Evolutionary conservation across 345 rosid species (phyloP), one percentile per base, ranked within the genome.

Genomic region (Linum lewisii): DNA sequence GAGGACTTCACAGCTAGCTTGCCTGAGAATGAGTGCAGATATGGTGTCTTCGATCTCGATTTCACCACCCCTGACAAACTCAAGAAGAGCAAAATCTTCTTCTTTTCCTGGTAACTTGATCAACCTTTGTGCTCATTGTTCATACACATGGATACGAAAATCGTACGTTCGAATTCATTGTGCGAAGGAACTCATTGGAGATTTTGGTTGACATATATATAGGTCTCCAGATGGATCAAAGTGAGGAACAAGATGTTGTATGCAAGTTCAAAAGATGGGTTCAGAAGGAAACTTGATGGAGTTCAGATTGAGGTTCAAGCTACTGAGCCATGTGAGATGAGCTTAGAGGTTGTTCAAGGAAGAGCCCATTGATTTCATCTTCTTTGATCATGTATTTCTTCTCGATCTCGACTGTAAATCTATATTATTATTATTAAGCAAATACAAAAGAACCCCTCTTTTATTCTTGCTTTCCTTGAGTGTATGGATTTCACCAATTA

Each of bases 261-360:
- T 50, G 74, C 74, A 1, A 70, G 74, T 56, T 70, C 74, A 5
- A 70, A 64, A 51, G 73, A 70, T 7, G 55, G 73, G 50, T 64
- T 70, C 69, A 70, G 65, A 64, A 70, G 73, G 22, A 64, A 54
- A 44, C 69, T 70, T 19, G 69, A 70, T 11, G 73, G 73, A n/a
- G 65, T 70, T 47, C 73, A 70, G 16, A 57, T 70, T 16, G 73
- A 70, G 51, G 36, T 70, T 22, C 73, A 70, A 29, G 74, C 74
- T 2, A 70, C 74, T 10, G 74, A 70, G 16, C 62, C 69, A 0
- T 64, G 66, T n/a, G 74, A 70, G 47, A 49, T 70, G 24, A 56
- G 66, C 63, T 21, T 70, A 32, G 74, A 65, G 58, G 57, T 70
- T 60, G 54, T 70, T 24, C 54, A 60, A 32, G 58, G 44, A 25